Percentiles rank a stretch among this genome's conserved stretches.
These are phyloP conservation scores for Phytophthora hibernalis DNA, from an alignment of 352 stramenopile genomes.

Conservation along the genomic window DNA sequence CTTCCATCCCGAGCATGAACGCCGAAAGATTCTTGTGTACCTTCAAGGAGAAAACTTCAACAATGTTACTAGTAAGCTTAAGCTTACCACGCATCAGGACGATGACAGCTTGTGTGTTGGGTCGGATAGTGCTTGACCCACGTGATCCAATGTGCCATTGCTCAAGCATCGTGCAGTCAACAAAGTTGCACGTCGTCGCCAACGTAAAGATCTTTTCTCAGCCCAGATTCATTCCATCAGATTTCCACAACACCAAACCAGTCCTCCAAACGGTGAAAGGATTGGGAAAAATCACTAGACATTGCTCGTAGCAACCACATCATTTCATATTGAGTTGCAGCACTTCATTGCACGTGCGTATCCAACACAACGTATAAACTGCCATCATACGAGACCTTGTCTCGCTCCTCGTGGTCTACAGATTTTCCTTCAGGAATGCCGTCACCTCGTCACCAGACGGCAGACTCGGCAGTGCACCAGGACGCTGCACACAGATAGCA, in stretches of 20 bases:
- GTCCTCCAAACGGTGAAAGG: no score
- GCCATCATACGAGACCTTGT: background rate
- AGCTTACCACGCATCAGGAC: constrained; percentile 12
- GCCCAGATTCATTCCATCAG: no score
- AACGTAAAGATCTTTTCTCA: no score
- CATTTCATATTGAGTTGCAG: background rate
- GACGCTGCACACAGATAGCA: constrained; percentile 70
- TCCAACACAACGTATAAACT: constrained; percentile 3
- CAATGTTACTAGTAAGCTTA: no score
- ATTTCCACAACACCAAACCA: no score
- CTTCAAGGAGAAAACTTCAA: constrained; percentile 14
- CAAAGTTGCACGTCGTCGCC: no score
- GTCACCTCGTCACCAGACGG: constrained; percentile 47
- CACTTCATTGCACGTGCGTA: background rate
- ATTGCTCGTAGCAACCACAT: no score
- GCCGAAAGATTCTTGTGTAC: constrained; percentile 4
- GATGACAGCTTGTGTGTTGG: constrained; percentile 2
- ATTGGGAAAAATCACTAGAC: no score
- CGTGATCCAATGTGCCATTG: no score
- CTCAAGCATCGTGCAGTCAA: no score
- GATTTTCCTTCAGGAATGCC: constrained; percentile 41
- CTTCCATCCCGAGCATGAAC: background rate
- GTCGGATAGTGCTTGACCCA: background rate
- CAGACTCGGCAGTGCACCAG: constrained; percentile 75
- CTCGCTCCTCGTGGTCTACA: constrained; percentile 15